Conservation (phyloP, 2,329 filamentous ascomycete genomes). For the Leptographium radiaticola region DNA sequence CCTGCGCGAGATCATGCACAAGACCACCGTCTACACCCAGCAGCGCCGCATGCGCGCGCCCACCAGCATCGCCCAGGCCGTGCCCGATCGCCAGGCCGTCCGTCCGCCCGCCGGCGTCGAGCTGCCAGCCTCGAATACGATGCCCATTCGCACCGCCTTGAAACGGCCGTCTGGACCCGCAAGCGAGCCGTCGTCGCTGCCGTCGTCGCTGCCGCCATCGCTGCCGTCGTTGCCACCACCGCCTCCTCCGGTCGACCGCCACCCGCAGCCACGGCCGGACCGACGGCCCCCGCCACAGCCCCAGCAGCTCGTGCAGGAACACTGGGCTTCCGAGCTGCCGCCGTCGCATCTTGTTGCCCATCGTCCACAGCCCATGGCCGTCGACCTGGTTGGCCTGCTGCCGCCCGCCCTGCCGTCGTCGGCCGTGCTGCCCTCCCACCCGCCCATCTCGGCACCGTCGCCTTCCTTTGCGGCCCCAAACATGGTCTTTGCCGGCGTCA, state of each 20-base stretch:
- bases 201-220: too few species aligned
- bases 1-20: conserved; percentile 47
- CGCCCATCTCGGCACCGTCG: not conserved
- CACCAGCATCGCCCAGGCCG: conserved; percentile 26
- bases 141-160: too few species aligned
- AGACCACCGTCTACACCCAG: conserved; percentile 44
- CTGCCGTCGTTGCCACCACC: too few species aligned
- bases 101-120: not conserved
- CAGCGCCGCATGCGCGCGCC: conserved; percentile 46
- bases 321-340: too few species aligned
- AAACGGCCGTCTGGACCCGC: too few species aligned
- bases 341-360: too few species aligned
- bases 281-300: too few species aligned
- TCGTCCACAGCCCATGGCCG: not conserved
- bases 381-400: not conserved
- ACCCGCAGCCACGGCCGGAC: too few species aligned
- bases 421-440: not conserved
- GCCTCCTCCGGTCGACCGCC: too few species aligned
- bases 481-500: conserved; percentile 32
- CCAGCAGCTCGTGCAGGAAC: too few species aligned
- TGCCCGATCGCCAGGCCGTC: conserved; percentile 15
- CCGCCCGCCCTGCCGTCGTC: not conserved
- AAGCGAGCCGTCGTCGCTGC: too few species aligned
- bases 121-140: too few species aligned
- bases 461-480: conserved; percentile 10